Base-by-base conservation (phyloP, 1,284 basidiomycete species). In the Amylostereum areolatum region DNA sequence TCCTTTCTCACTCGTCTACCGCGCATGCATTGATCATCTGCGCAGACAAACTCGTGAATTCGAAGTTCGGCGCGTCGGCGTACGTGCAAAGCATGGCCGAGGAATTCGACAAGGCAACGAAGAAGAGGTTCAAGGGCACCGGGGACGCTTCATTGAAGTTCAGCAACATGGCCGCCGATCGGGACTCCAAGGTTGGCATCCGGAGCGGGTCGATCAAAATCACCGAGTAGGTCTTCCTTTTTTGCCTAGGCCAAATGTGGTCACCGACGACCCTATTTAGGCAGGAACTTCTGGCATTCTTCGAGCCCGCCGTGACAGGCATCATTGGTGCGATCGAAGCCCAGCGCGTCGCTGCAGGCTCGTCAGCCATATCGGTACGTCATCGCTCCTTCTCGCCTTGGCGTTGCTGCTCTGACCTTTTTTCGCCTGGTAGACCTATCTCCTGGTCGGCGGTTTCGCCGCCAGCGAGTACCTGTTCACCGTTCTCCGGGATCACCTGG, bases 71-170 rank as follows among this genome's bases (percentile, higher is more conserved):
- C 25, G 55, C 24, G 35, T 48, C 60, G 0, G 70, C 66, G 39
- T 74, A 71, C 37, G 54, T 80, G 27, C 63, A 65, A 3, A 61
- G 70, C 37, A 78, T 81, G 50, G 61, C 64, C 0, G 62, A 67
- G 1, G 66, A 67, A 29, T 81, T 81, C 39, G 79, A 81, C 59
- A 74, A 70, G 51, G 71, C 70, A 0, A 72, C 77, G 10, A 81
- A 80, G 51, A 60, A 72, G 42, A 62, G 66, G 37, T 77, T 80
- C 52, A 64, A 70, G 6, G 65, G 68, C 45, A 61, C 65, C 2
- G 73, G 73, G 44, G 68, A 71, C 1, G 69, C 71, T 3, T 77
- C 67, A 47, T 72, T 80, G 53, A 70, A 68, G 48, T 80, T 81
- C 54, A 77, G 77, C n/a, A 64, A 64, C 9, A 55, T 30, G 32